Conservation (phyloP, 2,329 filamentous ascomycete species). For the Dactylella cylindrospora region DNA sequence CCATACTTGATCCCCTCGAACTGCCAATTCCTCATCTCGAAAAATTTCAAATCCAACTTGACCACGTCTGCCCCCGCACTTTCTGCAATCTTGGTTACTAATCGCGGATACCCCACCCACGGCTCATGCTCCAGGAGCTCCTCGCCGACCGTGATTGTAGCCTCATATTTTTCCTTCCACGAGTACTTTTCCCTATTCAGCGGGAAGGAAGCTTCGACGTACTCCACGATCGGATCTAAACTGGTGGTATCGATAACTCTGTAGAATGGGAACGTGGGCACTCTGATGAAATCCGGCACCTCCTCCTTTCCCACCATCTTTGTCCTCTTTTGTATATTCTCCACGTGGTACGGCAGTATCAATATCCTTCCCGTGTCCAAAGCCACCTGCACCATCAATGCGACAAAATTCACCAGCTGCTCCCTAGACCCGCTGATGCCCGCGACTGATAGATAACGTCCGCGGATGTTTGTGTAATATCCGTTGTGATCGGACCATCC, state of each 20-base stretch:
- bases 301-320: slow-evolving; percentile 26
- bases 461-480: slow-evolving; percentile 35
- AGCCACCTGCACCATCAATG: slow-evolving; percentile 23
- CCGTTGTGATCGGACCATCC: slow-evolving; percentile 42
- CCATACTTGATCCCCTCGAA: slow-evolving; percentile 1
- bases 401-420: slow-evolving; percentile 27
- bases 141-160: slow-evolving; percentile 11
- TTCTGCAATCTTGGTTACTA: slow-evolving; percentile 19
- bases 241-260: slow-evolving; percentile 35
- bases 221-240: slow-evolving; percentile 16
- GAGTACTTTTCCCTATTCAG: slow-evolving; percentile 31
- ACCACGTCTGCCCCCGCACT: slow-evolving; percentile 7
- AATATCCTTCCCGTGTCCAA: slow-evolving; percentile 24
- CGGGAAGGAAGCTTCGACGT: slow-evolving; percentile 36
- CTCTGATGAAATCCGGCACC: slow-evolving; percentile 28
- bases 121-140: slow-evolving; percentile 15
- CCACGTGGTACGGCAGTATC: slow-evolving; percentile 33
- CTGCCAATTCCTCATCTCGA: slow-evolving; percentile 24
- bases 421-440: slow-evolving; percentile 26
- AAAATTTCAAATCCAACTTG: slow-evolving; percentile 12
- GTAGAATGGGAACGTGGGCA: slow-evolving; percentile 35
- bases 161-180: slow-evolving; percentile 8
- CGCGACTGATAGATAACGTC: slow-evolving; percentile 18
- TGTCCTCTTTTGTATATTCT: slow-evolving; percentile 27
- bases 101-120: slow-evolving; percentile 6